Percentiles rank a stretch among this genome's conserved stretches.
phyloP scores from a whole-genome alignment of 176 grass and related monocot genomes.

The Avena insularis region DNA sequence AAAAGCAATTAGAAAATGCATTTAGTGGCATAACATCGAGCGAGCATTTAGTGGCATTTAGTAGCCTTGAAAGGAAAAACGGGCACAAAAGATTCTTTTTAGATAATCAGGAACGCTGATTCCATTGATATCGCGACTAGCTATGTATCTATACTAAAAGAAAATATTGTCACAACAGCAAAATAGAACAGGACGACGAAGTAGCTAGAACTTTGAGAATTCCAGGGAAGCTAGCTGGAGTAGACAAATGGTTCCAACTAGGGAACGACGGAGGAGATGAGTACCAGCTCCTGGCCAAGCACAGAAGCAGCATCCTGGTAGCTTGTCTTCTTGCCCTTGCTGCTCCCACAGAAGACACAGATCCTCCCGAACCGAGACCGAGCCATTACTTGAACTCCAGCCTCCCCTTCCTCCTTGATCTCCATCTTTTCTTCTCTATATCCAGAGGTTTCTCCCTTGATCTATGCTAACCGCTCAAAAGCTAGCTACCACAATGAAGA shows the following conservation, averaged over 20 bases:
- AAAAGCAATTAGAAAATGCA: no score
- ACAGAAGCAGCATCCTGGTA: constrained; percentile 63
- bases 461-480: neutral
- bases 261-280: neutral
- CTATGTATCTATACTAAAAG: no score
- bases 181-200: neutral
- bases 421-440: constrained; percentile 21
- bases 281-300: constrained; percentile 55
- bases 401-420: constrained; percentile 28
- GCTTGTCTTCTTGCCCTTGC: constrained; percentile 63
- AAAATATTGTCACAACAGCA: no score
- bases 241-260: neutral
- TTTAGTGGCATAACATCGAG: no score
- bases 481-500: constrained; percentile 14
- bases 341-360: constrained; percentile 22
- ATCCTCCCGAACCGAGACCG: constrained; percentile 57
- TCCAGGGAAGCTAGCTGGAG: neutral
- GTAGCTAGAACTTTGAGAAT: neutral
- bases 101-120: no score
- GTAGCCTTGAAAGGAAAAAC: no score
- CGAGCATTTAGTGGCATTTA: no score
- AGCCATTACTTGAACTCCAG: constrained; percentile 10
- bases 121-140: no score
- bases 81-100: no score
- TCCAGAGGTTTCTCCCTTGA: neutral